Evolutionary conservation across 1,284 basidiomycete genomes (phyloP).

Genomic region (Mycena sp.): DNA sequence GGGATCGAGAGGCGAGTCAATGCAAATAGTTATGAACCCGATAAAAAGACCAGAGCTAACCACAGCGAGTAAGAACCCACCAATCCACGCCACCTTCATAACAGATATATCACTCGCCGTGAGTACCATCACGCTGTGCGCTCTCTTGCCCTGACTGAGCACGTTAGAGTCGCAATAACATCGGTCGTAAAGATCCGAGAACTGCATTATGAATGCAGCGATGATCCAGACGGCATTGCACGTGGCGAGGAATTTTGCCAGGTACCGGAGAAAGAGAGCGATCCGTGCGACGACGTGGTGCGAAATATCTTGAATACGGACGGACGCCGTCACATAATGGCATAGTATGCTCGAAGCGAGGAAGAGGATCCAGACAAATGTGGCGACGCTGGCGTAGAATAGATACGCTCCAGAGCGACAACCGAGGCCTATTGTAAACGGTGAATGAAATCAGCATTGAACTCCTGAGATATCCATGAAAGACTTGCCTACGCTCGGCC

Average conservation of each 20-base stretch:
- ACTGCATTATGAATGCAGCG: constrained; percentile 35
- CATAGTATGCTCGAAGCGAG: too few relatives aligned
- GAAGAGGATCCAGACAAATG: too few relatives aligned
- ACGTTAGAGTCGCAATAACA: constrained; percentile 40
- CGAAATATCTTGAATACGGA: too few relatives aligned
- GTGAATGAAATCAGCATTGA: too few relatives aligned
- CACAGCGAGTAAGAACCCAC: constrained; percentile 27
- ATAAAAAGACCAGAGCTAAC: constrained; percentile 6
- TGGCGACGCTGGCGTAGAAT: too few relatives aligned
- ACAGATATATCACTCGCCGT: constrained; percentile 17
- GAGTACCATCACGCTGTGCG: constrained; percentile 29
- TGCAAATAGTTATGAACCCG: constrained; percentile 16
- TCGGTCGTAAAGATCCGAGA: constrained; percentile 33
- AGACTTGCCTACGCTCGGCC: too few relatives aligned
- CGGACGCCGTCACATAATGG: too few relatives aligned
- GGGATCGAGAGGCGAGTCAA: constrained; percentile 11
- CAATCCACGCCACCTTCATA: constrained; percentile 30
- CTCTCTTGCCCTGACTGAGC: constrained; percentile 28
- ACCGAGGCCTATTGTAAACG: too few relatives aligned
- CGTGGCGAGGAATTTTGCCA: constrained; percentile 33
- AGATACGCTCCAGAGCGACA: too few relatives aligned
- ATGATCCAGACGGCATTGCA: constrained; percentile 36
- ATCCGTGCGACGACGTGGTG: constrained; percentile 3
- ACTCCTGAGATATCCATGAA: too few relatives aligned
- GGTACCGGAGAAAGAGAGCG: constrained; percentile 30